Base-by-base conservation (phyloP, 108 stramenopile genomes). In the Cyclotella baltica region DNA sequence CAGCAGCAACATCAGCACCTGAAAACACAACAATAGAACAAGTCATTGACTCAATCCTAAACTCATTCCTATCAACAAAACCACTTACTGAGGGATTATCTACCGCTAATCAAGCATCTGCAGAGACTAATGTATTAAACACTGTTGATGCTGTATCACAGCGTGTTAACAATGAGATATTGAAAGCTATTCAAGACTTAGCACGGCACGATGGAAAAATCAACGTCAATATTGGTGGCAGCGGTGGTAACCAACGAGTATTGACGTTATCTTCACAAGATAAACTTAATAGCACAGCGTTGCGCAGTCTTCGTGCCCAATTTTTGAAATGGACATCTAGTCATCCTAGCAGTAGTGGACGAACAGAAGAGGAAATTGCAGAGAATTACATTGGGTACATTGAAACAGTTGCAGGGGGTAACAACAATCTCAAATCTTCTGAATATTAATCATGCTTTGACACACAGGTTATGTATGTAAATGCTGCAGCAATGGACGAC, bases 11-110 rank as follows among this genome's bases (percentile, higher is more conserved):
- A 5, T 52, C 30, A n/a, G 13, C 56, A 63, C 34, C 28, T 37
- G 36, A 33, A 2, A 55, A 63, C 2, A 56, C 30, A 57, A 19
- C 43, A 31, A 59, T 95, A 53, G 90, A 95, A 84, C 85, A 90
- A 18, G 85, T 85, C 29, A 75, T 93, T 33, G 89, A 95, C 79
- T 76, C 67, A 6, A 95, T 95, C 29, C 74, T 95, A 20, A 71
- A 90, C 40, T 65, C 83, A 3, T 90, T 93, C 57, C 66, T 94
- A 50, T 56, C 81, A 8, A 64, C 59, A 22, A 56, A 84, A 15
- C 83, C 89, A 33, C 82, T 95, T n/a, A 81, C 84, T 55, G 84
- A 90, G 57, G 91, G 94, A 1, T 71, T 86, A 65, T 92, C 92
- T 0, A 95, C 94, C 19, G 72, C 64, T 18, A 61, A 52, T 58